phyloP scores from a whole-genome alignment of 352 stramenopile genomes.

The Blastocystis sp. region DNA sequence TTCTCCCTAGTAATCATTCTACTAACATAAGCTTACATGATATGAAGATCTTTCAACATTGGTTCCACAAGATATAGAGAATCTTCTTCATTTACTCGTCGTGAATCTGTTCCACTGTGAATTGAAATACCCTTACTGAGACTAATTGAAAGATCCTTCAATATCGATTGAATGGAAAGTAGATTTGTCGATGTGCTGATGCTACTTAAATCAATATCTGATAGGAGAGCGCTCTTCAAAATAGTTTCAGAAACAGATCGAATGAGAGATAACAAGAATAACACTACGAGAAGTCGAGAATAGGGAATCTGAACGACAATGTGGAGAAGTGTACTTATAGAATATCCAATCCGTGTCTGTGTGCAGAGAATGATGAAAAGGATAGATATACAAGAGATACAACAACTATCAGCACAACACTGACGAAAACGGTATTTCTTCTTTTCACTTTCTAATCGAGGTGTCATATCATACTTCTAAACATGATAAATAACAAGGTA shows the following conservation, averaged over 20 bases:
- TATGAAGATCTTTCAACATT: neutral
- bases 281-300: neutral
- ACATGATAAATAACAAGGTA: neutral
- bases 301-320: neutral
- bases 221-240: neutral
- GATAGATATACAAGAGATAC: neutral
- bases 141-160: neutral
- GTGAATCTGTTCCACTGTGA: neutral
- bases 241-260: neutral
- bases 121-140: neutral
- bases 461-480: slow-evolving; percentile 21
- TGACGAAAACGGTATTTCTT: neutral
- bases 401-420: neutral
- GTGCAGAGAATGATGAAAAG: neutral
- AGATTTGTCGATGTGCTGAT: neutral
- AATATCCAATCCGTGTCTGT: neutral
- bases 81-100: neutral
- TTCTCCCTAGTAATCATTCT: neutral
- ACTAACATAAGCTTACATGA: neutral
- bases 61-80: neutral
- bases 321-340: neutral
- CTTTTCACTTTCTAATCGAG: neutral
- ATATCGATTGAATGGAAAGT: neutral
- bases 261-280: neutral
- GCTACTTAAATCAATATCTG: neutral